Conservation (phyloP, 352 stramenopile species). For the Globisporangium irregulare region DNA sequence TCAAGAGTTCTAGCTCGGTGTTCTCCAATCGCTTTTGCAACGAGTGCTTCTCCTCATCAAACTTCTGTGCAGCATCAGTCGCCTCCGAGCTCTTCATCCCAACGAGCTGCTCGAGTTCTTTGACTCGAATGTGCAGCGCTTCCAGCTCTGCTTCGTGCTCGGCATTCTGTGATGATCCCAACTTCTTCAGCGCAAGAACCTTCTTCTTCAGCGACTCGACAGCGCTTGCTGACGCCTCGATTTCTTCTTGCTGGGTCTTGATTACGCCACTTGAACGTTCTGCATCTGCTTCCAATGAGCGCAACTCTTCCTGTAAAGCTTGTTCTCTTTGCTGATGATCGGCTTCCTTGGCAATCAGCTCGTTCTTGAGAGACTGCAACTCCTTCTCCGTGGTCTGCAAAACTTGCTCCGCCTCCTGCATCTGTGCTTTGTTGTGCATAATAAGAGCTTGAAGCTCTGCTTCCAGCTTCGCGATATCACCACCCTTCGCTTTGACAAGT, state of each 20-base stretch:
- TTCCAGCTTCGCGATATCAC: constrained; percentile 16
- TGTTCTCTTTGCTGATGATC: not conserved
- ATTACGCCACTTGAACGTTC: not conserved
- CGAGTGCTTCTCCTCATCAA: constrained; percentile 22
- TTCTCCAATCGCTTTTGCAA: constrained; percentile 28
- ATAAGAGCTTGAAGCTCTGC: constrained; percentile 1
- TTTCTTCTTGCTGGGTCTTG: constrained; percentile 2
- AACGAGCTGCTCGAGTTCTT: constrained; percentile 35
- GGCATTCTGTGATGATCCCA: not conserved
- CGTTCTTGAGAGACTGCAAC: constrained; percentile 4
- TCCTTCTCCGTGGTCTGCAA: constrained; percentile 7
- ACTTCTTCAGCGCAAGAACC: not conserved
- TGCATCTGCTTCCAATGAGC: constrained; percentile 8
- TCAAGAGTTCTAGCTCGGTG: constrained; percentile 25
- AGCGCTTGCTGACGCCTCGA: not conserved
- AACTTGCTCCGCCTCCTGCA: not conserved
- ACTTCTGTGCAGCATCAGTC: constrained; percentile 18
- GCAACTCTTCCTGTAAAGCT: constrained; percentile 1
- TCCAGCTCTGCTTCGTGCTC: constrained; percentile 33
- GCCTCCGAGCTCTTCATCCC: constrained; percentile 29
- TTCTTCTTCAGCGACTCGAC: not conserved
- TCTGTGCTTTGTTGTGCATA: not conserved
- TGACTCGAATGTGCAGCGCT: constrained; percentile 19
- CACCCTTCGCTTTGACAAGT: not conserved
- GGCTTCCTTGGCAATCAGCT: constrained; percentile 2